Conservation (phyloP, 129 eudicot species). For the Arctium minus region DNA sequence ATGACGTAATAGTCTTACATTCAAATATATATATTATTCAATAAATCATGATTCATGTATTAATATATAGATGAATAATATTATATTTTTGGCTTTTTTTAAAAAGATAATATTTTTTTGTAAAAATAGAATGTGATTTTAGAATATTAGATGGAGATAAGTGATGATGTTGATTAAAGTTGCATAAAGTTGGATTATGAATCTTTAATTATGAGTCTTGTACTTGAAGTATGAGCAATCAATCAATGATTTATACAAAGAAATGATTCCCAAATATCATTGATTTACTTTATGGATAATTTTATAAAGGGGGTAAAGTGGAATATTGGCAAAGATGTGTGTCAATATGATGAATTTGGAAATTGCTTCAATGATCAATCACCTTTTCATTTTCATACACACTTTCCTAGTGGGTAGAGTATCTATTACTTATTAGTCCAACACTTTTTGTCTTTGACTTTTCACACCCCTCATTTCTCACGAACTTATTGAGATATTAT, state of each 20-base stretch:
- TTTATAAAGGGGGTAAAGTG: slow-evolving; percentile 10
- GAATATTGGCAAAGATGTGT: slow-evolving; percentile 16
- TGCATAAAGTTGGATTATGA: slow-evolving; percentile 31
- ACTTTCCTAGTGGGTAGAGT: slow-evolving; percentile 22
- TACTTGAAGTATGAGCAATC: slow-evolving; percentile 32
- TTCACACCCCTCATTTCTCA: slow-evolving; percentile 9
- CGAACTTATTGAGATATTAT: slow-evolving; percentile 3
- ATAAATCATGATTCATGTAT: not conserved
- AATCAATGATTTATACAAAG: slow-evolving; percentile 12
- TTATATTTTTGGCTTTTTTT: too few species aligned
- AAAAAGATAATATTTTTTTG: too few species aligned
- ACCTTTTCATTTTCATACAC: slow-evolving; percentile 16
- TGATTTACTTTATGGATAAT: not conserved
- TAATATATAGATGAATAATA: too few species aligned
- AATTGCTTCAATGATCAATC: slow-evolving; percentile 25
- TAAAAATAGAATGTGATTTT: not conserved
- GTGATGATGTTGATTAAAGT: slow-evolving; percentile 29
- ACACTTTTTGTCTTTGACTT: slow-evolving; percentile 29
- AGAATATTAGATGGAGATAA: slow-evolving; percentile 12
- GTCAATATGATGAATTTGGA: slow-evolving; percentile 9
- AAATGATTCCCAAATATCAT: slow-evolving; percentile 19
- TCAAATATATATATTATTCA: not conserved
- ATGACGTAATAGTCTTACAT: too few species aligned
- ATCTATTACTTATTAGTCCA: slow-evolving; percentile 19
- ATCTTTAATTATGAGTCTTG: slow-evolving; percentile 33